Evolutionary conservation across 176 grass and related monocot genomes (phyloP).

Genomic region (Carex cristatella): DNA sequence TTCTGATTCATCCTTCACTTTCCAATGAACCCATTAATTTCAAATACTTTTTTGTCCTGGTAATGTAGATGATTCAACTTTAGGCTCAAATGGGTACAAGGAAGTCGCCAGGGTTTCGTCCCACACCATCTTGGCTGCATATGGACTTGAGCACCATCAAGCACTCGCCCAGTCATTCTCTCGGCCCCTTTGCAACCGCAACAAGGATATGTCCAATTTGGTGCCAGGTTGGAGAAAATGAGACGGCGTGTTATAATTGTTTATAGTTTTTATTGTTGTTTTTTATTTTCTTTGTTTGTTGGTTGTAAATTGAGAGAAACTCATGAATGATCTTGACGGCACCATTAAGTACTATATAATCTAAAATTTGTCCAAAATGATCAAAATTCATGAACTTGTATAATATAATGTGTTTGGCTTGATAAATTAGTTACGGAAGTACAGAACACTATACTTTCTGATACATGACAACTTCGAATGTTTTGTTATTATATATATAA

Average conservation of each 20-base stretch:
- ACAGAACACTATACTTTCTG: too few relatives aligned
- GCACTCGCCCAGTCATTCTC: constrained; percentile 13
- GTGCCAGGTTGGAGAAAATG: neutral
- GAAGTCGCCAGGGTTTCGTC: constrained; percentile 61
- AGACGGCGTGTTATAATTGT: neutral
- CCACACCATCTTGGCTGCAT: constrained; percentile 57
- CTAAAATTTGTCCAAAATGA: too few relatives aligned
- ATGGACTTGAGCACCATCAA: constrained; percentile 37
- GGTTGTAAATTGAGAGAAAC: neutral
- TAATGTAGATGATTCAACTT: too few relatives aligned
- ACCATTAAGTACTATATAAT: too few relatives aligned
- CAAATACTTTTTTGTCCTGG: too few relatives aligned
- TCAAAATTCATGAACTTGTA: neutral
- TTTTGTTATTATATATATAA: too few relatives aligned
- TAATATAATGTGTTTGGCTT: neutral
- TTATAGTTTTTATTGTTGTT: neutral
- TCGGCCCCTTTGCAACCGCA: constrained; percentile 41
- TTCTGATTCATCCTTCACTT: too few relatives aligned
- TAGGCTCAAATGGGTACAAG: constrained; percentile 53
- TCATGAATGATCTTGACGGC: too few relatives aligned
- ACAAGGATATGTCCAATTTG: neutral
- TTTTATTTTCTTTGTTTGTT: neutral
- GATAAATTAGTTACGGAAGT: neutral
- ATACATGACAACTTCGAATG: too few relatives aligned
- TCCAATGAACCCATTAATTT: too few relatives aligned